phyloP scores from a whole-genome alignment of 2,329 filamentous ascomycete species.

The Diplodia intermedia region DNA sequence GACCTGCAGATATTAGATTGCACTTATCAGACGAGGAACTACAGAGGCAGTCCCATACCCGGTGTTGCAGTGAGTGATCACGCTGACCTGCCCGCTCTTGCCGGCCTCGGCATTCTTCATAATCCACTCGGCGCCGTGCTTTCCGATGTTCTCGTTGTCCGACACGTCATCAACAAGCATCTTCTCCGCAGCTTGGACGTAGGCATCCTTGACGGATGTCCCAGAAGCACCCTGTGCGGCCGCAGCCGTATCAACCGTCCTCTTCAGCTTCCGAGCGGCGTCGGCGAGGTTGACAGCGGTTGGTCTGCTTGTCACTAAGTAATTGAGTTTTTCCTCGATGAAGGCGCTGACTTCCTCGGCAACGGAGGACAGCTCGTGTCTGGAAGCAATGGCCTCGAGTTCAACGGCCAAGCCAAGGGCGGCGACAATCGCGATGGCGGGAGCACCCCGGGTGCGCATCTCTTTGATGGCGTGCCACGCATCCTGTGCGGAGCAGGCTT shows the following conservation, averaged over 20 bases:
- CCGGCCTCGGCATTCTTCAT: constrained; percentile 61
- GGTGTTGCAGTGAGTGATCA: constrained; percentile 97
- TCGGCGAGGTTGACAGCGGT: constrained; percentile 96
- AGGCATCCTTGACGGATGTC: constrained; percentile 68
- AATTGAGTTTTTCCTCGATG: constrained; percentile 79
- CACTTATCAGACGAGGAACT: constrained; percentile 37
- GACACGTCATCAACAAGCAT: constrained; percentile 87
- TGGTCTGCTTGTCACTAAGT: constrained; percentile 85
- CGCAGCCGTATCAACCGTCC: constrained; percentile 62
- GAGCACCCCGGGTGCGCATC: constrained; percentile 82
- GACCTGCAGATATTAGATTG: constrained; percentile 60
- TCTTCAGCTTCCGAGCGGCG: constrained; percentile 81
- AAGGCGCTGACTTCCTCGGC: constrained; percentile 70
- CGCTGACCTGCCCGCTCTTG: constrained; percentile 68
- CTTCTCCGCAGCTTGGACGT: constrained; percentile 79
- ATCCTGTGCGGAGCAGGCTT: constrained; percentile 72
- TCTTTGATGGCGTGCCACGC: constrained; percentile 83
- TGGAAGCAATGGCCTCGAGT: constrained; percentile 61
- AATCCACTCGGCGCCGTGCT: constrained; percentile 84
- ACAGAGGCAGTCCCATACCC: constrained; percentile 60
- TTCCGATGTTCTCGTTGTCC: constrained; percentile 86
- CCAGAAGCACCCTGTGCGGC: constrained; percentile 54
- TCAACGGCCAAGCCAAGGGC: constrained; percentile 88
- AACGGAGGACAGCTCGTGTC: constrained; percentile 52
- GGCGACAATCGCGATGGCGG: constrained; percentile 97